phyloP scores from a whole-genome alignment of 371 early-diverging fungal genomes.

The Mucor irregularis region DNA sequence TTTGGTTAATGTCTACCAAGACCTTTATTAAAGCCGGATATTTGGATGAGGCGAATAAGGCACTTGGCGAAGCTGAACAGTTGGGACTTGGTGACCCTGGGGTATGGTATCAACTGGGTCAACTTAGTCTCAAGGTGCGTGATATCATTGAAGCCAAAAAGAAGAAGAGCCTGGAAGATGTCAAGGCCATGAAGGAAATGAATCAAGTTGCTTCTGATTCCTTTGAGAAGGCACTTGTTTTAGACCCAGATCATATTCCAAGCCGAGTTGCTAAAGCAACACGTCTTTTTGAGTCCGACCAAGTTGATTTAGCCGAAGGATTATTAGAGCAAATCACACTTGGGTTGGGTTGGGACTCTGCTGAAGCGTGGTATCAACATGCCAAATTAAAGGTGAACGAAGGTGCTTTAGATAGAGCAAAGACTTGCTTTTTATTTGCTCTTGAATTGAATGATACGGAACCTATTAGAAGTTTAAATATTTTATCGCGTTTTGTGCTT shows the following conservation, averaged over 20 bases:
- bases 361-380: constrained; percentile 31
- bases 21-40: constrained; percentile 58
- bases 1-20: constrained; percentile 63
- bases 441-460: constrained; percentile 36
- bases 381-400: constrained; percentile 16
- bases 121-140: constrained; percentile 38
- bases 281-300: constrained; percentile 1
- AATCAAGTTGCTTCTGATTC: constrained; percentile 34
- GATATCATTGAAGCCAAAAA: neutral
- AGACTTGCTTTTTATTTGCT: constrained; percentile 28
- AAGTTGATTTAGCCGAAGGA: constrained; percentile 29
- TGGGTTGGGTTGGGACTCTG: constrained; percentile 30
- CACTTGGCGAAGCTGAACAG: constrained; percentile 65
- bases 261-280: constrained; percentile 32
- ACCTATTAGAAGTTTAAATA: constrained; percentile 39
- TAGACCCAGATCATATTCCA: constrained; percentile 36
- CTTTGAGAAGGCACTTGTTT: constrained; percentile 30
- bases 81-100: constrained; percentile 47
- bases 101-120: constrained; percentile 62
- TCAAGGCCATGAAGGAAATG: constrained; percentile 11
- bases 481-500: too few relatives aligned
- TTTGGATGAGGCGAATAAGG: constrained; percentile 62
- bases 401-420: constrained; percentile 21
- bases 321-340: constrained; percentile 24
- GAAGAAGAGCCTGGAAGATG: neutral